Conservation (phyloP, 164 flowering plant genomes). For the Brasenia schreberi region DNA sequence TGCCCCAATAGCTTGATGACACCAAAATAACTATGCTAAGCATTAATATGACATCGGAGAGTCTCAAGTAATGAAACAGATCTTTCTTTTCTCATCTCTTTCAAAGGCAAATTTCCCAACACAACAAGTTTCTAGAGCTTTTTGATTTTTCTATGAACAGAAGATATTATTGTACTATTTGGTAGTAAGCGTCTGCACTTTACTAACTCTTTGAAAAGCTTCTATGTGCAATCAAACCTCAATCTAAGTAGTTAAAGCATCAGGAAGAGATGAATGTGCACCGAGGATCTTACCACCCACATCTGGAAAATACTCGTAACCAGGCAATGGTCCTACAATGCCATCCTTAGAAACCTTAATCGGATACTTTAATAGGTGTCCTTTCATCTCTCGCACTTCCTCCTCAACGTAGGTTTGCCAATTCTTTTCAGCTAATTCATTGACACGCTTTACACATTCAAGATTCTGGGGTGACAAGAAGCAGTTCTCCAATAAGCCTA, state of each 20-base stretch:
- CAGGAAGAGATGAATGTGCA: conserved; percentile 56
- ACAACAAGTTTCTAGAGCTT: too few relatives aligned
- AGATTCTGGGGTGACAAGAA: conserved; percentile 31
- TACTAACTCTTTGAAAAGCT: too few relatives aligned
- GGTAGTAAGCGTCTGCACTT: too few relatives aligned
- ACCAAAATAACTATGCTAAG: too few relatives aligned
- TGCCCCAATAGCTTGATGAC: too few relatives aligned
- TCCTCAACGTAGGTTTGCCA: conserved; percentile 32
- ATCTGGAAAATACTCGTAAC: conserved; percentile 57
- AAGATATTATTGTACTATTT: too few relatives aligned
- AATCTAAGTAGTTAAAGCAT: conserved; percentile 49
- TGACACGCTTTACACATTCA: conserved; percentile 39
- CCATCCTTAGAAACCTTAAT: conserved; percentile 33
- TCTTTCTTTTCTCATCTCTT: too few relatives aligned
- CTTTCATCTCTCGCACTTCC: conserved; percentile 29
- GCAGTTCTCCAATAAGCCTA: conserved; percentile 30
- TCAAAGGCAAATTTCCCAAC: too few relatives aligned
- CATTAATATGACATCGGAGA: too few relatives aligned
- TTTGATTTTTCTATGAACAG: too few relatives aligned
- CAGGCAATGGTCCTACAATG: conserved; percentile 37
- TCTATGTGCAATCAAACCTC: too few relatives aligned
- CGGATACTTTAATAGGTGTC: conserved; percentile 58
- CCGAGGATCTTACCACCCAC: conserved; percentile 77
- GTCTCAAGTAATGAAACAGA: too few relatives aligned
- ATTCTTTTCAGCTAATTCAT: conserved; percentile 31